Evolutionary conservation across 164 flowering plant species (phyloP).

Genomic region (Nymphaea colorata): DNA sequence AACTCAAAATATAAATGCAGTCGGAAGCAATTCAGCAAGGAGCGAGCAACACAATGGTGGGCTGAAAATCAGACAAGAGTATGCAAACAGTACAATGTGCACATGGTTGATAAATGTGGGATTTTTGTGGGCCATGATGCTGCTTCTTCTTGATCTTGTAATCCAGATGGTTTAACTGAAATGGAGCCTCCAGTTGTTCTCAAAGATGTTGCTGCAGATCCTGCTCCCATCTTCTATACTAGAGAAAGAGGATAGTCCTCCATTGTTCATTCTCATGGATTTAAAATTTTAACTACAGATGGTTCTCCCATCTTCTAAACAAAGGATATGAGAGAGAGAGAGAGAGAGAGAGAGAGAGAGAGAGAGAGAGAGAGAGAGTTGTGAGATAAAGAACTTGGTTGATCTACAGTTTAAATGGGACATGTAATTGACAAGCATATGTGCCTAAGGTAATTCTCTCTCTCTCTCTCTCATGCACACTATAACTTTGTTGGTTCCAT

Average conservation of each 20-base stretch:
- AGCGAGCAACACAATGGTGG: constrained; percentile 98
- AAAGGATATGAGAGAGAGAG: background rate
- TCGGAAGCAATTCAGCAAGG: constrained; percentile 87
- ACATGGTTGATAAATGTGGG: constrained; percentile 66
- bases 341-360: too few species aligned
- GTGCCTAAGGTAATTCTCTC: background rate
- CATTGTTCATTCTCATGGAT: too few species aligned
- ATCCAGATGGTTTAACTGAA: background rate
- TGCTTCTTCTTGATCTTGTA: background rate
- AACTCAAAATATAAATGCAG: constrained; percentile 25
- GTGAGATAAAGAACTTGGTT: background rate
- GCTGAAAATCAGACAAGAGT: constrained; percentile 84
- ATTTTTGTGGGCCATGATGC: constrained; percentile 3
- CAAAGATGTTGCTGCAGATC: background rate
- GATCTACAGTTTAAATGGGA: background rate
- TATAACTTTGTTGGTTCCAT: background rate
- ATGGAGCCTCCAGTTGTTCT: background rate
- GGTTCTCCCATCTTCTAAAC: background rate
- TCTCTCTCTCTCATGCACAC: background rate
- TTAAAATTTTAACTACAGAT: too few species aligned
- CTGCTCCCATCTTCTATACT: background rate
- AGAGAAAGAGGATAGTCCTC: too few species aligned
- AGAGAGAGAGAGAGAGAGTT: too few species aligned
- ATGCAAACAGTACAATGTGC: constrained; percentile 75
- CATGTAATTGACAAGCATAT: background rate